A percentile compares a stretch with the other conserved stretches of the same genome.
Evolutionary conservation across 768 basidiomycete species (phyloP).

Genomic region (Tremella mesenterica): DNA sequence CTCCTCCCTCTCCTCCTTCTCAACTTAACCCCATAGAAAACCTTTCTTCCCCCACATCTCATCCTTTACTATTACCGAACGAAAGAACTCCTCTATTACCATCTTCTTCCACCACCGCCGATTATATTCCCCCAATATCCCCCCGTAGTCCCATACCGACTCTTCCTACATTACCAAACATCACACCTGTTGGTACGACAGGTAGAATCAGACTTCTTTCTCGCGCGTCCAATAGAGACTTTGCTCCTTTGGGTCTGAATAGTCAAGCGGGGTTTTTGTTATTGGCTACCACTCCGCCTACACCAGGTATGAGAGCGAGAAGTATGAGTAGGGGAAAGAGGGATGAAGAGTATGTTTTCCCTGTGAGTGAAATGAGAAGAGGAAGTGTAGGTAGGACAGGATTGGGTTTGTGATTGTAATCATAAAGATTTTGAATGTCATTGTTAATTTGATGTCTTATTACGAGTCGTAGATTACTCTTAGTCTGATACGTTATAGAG

Average conservation of each 20-base stretch:
- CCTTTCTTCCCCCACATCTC: constrained; percentile 13
- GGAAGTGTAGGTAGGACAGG: no score
- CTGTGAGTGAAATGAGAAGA: no score
- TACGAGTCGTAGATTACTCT: no score
- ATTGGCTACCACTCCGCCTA: constrained; percentile 30
- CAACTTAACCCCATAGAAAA: neutral
- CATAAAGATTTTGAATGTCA: no score
- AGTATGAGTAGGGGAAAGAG: constrained; percentile 15
- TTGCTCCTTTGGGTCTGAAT: constrained; percentile 19
- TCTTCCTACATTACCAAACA: neutral
- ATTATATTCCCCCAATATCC: neutral
- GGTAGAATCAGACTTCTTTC: constrained; percentile 7
- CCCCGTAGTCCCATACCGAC: neutral
- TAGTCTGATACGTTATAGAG: no score
- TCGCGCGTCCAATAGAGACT: constrained; percentile 22
- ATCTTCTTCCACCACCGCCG: neutral
- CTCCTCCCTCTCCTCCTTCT: constrained; percentile 3
- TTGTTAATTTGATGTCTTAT: no score
- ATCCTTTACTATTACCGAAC: constrained; percentile 11
- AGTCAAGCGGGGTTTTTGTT: constrained; percentile 35
- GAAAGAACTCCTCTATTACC: constrained; percentile 26
- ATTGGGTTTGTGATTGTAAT: no score
- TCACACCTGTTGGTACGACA: neutral
- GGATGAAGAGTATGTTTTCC: constrained; percentile 2
- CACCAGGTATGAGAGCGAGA: constrained; percentile 6